Evolutionary conservation across 2,329 filamentous ascomycete genomes (phyloP).

Genomic region (Stenocarpella maydis): DNA sequence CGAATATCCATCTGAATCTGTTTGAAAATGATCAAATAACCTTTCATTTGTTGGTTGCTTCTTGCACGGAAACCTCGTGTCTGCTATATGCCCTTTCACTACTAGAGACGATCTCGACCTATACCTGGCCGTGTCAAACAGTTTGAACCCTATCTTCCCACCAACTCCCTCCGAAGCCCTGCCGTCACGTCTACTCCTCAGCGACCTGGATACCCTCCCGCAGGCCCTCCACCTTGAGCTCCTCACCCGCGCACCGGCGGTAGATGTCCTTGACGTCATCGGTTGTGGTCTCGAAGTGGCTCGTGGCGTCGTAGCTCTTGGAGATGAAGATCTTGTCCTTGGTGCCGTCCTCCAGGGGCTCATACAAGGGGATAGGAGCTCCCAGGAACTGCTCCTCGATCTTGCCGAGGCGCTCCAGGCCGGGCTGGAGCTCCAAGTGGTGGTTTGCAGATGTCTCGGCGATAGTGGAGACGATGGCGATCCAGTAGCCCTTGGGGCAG

Average conservation of each 20-base stretch:
- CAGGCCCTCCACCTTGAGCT: slow-evolving; percentile 87
- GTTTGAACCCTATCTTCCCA: background rate
- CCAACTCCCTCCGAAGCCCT: background rate
- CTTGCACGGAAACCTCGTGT: background rate
- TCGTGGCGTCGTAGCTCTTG: slow-evolving; percentile 97
- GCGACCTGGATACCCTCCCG: slow-evolving; percentile 80
- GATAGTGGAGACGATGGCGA: slow-evolving; percentile 97
- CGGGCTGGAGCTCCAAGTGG: slow-evolving; percentile 92
- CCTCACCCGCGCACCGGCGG: slow-evolving; percentile 80
- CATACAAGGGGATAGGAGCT: slow-evolving; percentile 90
- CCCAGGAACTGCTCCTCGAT: slow-evolving; percentile 98
- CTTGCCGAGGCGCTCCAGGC: slow-evolving; percentile 88
- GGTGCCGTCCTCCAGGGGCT: slow-evolving; percentile 82
- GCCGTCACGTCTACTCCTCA: slow-evolving; percentile 63
- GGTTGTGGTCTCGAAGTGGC: slow-evolving; percentile 91
- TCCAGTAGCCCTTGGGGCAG: slow-evolving; percentile 98
- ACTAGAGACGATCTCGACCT: slow-evolving; percentile 13
- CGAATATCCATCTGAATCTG: no score
- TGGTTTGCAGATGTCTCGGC: slow-evolving; percentile 92
- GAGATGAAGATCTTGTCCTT: slow-evolving; percentile 96
- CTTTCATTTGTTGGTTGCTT: slow-evolving; percentile 23
- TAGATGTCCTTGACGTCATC: slow-evolving; percentile 98
- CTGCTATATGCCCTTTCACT: slow-evolving; percentile 5
- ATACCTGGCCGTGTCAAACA: slow-evolving; percentile 12
- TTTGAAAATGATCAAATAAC: slow-evolving; percentile 1